Percentiles rank a stretch among this genome's conserved stretches.
phyloP scores from a whole-genome alignment of 352 stramenopile genomes.

The Globisporangium ultimum region DNA sequence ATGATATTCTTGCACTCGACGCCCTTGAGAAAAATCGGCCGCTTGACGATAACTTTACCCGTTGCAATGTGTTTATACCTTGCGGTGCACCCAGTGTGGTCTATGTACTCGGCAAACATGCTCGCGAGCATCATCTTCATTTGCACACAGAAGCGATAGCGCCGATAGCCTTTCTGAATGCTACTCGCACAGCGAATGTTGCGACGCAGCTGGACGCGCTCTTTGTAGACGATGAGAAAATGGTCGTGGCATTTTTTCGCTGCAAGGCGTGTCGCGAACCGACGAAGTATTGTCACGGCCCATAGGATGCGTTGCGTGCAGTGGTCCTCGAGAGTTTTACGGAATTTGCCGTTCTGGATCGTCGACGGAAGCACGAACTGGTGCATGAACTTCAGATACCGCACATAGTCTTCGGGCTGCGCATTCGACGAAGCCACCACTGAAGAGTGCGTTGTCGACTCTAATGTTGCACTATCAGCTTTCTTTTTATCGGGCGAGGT shows the following conservation, averaged over 20 bases:
- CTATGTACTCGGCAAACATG: slow-evolving; percentile 64
- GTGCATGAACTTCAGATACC: slow-evolving; percentile 63
- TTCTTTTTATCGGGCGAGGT: background rate
- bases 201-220: slow-evolving; percentile 28
- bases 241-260: slow-evolving; percentile 35
- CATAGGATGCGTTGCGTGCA: slow-evolving; percentile 44
- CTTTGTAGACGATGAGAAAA: slow-evolving; percentile 39
- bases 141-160: slow-evolving; percentile 43
- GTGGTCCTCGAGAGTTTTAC: slow-evolving; percentile 35
- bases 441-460: background rate
- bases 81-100: slow-evolving; percentile 38
- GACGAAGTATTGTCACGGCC: slow-evolving; percentile 35
- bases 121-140: slow-evolving; percentile 38
- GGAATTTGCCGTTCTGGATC: slow-evolving; percentile 56
- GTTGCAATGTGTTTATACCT: slow-evolving; percentile 43
- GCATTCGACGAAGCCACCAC: slow-evolving; percentile 4
- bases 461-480: slow-evolving; percentile 1
- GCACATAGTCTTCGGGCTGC: slow-evolving; percentile 19
- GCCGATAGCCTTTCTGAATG: slow-evolving; percentile 44
- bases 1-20: slow-evolving; percentile 45
- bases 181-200: slow-evolving; percentile 22
- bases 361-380: slow-evolving; percentile 57
- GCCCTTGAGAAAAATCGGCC: slow-evolving; percentile 53
- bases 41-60: slow-evolving; percentile 26
- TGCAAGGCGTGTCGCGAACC: slow-evolving; percentile 38